These are phyloP conservation scores for Botryosphaeria agaves DNA, from an alignment of 2,329 filamentous ascomycete genomes.

Conservation along the genomic window DNA sequence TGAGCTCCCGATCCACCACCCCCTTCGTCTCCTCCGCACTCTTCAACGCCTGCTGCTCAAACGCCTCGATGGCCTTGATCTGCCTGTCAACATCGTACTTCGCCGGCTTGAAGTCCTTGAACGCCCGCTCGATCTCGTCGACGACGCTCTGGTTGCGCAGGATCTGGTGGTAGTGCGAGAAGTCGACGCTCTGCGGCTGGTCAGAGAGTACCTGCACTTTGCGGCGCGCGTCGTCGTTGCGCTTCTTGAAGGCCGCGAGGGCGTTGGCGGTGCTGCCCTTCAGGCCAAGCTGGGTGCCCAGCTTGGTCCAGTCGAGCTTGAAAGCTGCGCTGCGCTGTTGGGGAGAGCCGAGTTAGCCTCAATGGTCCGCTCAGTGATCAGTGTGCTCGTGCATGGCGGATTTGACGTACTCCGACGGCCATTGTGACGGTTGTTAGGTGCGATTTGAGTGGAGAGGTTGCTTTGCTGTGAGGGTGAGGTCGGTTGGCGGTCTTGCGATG, in stretches of 20 bases:
- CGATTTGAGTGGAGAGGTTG: constrained; percentile 25
- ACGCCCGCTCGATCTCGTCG: constrained; percentile 94
- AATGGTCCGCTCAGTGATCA: neutral
- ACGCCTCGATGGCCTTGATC: constrained; percentile 95
- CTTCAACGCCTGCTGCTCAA: constrained; percentile 92
- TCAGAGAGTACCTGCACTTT: constrained; percentile 74
- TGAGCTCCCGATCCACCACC: constrained; percentile 87
- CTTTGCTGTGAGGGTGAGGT: constrained; percentile 1
- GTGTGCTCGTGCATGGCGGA: neutral
- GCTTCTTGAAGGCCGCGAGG: constrained; percentile 96
- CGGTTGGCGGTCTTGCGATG: too few species aligned
- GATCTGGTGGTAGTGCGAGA: constrained; percentile 73
- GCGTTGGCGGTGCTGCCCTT: constrained; percentile 84
- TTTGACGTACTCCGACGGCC: constrained; percentile 45
- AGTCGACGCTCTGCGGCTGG: constrained; percentile 77
- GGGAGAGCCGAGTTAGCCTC: neutral
- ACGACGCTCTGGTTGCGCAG: constrained; percentile 94
- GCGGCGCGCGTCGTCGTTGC: constrained; percentile 96
- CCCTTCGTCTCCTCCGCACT: constrained; percentile 94
- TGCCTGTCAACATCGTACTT: constrained; percentile 88
- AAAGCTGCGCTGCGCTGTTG: constrained; percentile 86
- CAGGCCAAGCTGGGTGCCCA: constrained; percentile 86
- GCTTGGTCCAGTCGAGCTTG: constrained; percentile 98
- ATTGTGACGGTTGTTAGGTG: constrained; percentile 38
- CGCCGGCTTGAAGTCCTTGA: constrained; percentile 76